Evolutionary conservation across 306 rosid genomes (phyloP).

Genomic region (Carpinus viminea): DNA sequence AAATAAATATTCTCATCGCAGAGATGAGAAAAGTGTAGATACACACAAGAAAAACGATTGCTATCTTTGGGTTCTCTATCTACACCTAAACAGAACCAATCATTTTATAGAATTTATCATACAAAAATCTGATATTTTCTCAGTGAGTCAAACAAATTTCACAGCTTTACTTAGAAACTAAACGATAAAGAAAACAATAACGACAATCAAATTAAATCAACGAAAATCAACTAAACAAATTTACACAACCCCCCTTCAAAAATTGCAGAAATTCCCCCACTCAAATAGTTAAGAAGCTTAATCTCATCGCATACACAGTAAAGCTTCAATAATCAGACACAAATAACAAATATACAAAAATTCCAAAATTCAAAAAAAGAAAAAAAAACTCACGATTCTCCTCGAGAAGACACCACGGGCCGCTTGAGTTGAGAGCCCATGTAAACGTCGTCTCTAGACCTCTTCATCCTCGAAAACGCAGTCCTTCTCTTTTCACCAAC

Average conservation of each 20-base stretch:
- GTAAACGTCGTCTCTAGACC: slow-evolving; percentile 72
- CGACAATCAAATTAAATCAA: slow-evolving; percentile 13
- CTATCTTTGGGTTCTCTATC: slow-evolving; percentile 4
- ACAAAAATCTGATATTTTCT: slow-evolving; percentile 40
- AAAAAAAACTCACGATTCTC: slow-evolving; percentile 60
- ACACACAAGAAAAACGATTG: background rate
- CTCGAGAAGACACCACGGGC: slow-evolving; percentile 62
- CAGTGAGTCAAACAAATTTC: slow-evolving; percentile 32
- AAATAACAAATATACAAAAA: slow-evolving; percentile 6
- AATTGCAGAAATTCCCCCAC: slow-evolving; percentile 6
- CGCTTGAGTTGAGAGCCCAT: slow-evolving; percentile 73
- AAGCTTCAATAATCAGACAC: slow-evolving; percentile 42
- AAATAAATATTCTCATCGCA: slow-evolving; percentile 2
- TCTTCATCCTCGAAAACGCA: slow-evolving; percentile 59
- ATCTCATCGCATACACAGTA: slow-evolving; percentile 30
- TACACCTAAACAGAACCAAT: background rate
- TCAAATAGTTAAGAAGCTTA: slow-evolving; percentile 24
- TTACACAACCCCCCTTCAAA: slow-evolving; percentile 22
- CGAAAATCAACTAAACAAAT: slow-evolving; percentile 24
- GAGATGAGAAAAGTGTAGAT: background rate
- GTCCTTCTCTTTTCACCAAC: slow-evolving; percentile 40
- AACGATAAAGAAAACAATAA: background rate
- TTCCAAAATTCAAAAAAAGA: slow-evolving; percentile 4
- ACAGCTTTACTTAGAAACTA: slow-evolving; percentile 29
- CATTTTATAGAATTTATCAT: slow-evolving; percentile 20